Conservation (phyloP, 441 rosid genomes). For the Erysimum cheiri region DNA sequence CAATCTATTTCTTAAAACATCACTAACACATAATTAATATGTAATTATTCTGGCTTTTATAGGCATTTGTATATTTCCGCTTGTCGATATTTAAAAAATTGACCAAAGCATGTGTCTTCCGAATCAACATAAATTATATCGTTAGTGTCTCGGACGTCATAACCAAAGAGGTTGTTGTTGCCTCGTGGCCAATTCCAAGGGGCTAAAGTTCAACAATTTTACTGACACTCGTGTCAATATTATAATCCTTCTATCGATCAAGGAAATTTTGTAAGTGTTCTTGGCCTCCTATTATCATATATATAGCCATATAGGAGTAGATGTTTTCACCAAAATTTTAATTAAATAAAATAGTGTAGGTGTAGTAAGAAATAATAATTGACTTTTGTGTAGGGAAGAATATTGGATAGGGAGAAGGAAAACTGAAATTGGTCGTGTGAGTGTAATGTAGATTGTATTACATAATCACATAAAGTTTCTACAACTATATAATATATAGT, state of each 20-base stretch:
- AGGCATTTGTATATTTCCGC: constrained; percentile 26
- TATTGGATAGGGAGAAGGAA: constrained; percentile 35
- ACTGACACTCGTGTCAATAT: constrained; percentile 21
- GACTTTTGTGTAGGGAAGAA: constrained; percentile 36
- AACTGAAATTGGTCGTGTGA: constrained; percentile 30
- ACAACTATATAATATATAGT: constrained; percentile 32
- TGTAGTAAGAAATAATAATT: constrained; percentile 12
- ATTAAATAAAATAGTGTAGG: background rate
- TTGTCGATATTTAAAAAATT: constrained; percentile 25
- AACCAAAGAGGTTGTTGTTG: constrained; percentile 27
- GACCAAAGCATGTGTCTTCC: constrained; percentile 34
- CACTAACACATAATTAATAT: constrained; percentile 31
- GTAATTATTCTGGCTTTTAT: constrained; percentile 11
- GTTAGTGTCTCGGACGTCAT: constrained; percentile 39
- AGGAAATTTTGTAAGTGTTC: background rate
- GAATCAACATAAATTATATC: constrained; percentile 23
- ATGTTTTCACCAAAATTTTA: constrained; percentile 16
- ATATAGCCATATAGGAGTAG: background rate
- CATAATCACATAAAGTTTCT: constrained; percentile 38
- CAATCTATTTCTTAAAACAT: constrained; percentile 32
- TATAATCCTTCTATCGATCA: constrained; percentile 8
- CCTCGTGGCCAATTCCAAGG: constrained; percentile 37
- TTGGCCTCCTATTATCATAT: constrained; percentile 22
- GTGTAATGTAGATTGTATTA: constrained; percentile 41
- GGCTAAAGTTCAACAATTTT: constrained; percentile 33